phyloP scores from a whole-genome alignment of 1,139 yeast species.

The Hemisphaericaspora lyxosophila region DNA sequence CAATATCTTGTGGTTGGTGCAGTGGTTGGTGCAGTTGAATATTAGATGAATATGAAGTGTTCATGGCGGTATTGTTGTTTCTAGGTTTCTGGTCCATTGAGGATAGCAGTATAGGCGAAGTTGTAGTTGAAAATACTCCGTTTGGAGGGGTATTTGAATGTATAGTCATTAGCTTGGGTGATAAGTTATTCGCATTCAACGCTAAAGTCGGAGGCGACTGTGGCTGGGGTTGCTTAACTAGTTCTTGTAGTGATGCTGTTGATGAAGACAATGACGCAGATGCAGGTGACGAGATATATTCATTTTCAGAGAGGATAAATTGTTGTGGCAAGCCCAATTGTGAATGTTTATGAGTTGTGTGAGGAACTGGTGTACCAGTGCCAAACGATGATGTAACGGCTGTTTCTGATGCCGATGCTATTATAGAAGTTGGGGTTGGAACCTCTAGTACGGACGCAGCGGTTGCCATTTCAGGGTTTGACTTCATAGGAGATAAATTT shows the following conservation, averaged over 20 bases:
- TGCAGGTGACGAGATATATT: slow-evolving; percentile 1
- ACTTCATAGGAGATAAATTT: slow-evolving; percentile 2
- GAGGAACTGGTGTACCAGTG: not conserved
- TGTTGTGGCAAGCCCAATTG: not conserved
- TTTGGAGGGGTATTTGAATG: slow-evolving; percentile 16
- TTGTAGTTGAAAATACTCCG: slow-evolving; percentile 12
- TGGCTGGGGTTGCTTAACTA: slow-evolving; percentile 13
- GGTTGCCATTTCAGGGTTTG: slow-evolving; percentile 2
- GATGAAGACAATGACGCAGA: slow-evolving; percentile 2
- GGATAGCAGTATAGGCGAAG: slow-evolving; percentile 17
- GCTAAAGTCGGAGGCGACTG: slow-evolving; percentile 4
- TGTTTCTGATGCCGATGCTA: slow-evolving; percentile 3
- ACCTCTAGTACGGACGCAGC: not conserved
- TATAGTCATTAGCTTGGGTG: slow-evolving; percentile 17
- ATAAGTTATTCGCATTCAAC: slow-evolving; percentile 9
- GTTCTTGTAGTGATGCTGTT: slow-evolving; percentile 16
- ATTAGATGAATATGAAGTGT: not conserved
- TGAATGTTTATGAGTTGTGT: not conserved
- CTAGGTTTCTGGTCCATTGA: slow-evolving; percentile 14
- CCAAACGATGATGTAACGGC: not conserved
- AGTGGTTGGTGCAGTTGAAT: slow-evolving; percentile 3
- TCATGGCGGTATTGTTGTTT: slow-evolving; percentile 2
- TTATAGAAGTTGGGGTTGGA: slow-evolving; percentile 4
- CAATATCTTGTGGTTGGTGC: slow-evolving; percentile 1
- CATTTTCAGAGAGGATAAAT: slow-evolving; percentile 12